Conservation (phyloP, 2,329 filamentous ascomycete species). For the Orbilia ellipsospora region DNA sequence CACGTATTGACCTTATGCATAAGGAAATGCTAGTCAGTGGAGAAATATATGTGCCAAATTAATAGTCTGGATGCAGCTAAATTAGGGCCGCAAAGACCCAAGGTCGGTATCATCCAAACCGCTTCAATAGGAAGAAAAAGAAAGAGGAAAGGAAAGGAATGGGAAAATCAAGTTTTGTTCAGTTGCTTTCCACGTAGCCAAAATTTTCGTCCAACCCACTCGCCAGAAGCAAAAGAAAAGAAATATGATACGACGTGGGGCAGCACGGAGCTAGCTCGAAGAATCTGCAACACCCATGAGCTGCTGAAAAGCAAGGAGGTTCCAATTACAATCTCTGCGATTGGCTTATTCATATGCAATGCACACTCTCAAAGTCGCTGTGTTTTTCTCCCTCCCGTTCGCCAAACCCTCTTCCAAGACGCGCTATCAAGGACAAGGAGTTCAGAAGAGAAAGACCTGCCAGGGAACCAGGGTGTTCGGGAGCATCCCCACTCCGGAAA, state of each 20-base stretch:
- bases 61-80: too few relatives aligned
- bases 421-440: slow-evolving; percentile 15
- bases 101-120: too few relatives aligned
- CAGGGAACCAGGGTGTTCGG: slow-evolving; percentile 31
- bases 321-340: slow-evolving; percentile 36
- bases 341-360: slow-evolving; percentile 31
- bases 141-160: slow-evolving; percentile 1
- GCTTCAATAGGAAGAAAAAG: background rate
- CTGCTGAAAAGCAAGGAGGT: slow-evolving; percentile 48
- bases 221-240: background rate
- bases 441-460: background rate
- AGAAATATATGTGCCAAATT: too few relatives aligned
- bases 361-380: slow-evolving; percentile 39
- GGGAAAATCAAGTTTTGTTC: background rate
- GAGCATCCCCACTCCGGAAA: slow-evolving; percentile 46
- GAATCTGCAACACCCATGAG: background rate
- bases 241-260: slow-evolving; percentile 10
- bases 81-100: too few relatives aligned
- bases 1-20: too few relatives aligned
- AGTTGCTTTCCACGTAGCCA: background rate
- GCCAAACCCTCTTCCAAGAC: background rate
- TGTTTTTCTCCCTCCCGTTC: slow-evolving; percentile 2
- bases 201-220: background rate
- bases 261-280: background rate
- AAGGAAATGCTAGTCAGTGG: background rate